Base-by-base conservation (phyloP, 2,329 filamentous ascomycete species). In the Tolypocladium endophyticum region DNA sequence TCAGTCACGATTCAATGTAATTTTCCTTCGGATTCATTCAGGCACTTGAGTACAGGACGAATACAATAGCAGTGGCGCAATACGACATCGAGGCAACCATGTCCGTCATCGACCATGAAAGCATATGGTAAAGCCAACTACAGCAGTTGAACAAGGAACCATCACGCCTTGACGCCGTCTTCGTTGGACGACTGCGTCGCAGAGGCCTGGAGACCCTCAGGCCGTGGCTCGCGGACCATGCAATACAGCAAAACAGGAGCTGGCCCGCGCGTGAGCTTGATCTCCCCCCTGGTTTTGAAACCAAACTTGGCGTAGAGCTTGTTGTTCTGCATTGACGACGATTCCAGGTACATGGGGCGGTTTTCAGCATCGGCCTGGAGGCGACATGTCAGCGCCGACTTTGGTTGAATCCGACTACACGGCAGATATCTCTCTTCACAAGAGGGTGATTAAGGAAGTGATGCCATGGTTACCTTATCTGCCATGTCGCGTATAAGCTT, bases 171-270 rank as follows among this genome's bases (percentile, higher is more conserved):
- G 47, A 52, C 55, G 16, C 38, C 59, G 30, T 54, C 30, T 28
- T 64, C 63, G 39, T 41, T 61, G 16, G 60, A 61, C 30, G 57
- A 61, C 54, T 61, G 54, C 25, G 60, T 61, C 23, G 56, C 41
- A 20, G 45, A 60, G 38, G 55, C 59, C 53, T 56, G 58, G 25
- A 60, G 63, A 59, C 70, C 68, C 59, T 65, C 65, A 55, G 64
- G 64, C 67, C 75, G 76, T 57, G 89, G 88, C 77, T 92, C 87
- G 61, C 89, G 81, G 58, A 93, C 87, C 90, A 95, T 95, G 74
- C 92, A 88, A 69, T 89, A 87, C 71, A 93, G 76, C 60, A 78
- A 78, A 56, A 92, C 81, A 35, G 87, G 82, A 61, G 80, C 77
- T 35, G 73, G 71, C 12, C 79, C 83, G 56, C 86, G 76, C 68